Conservation (phyloP, 176 grass and related monocot species). For the Lolium multiflorum region DNA sequence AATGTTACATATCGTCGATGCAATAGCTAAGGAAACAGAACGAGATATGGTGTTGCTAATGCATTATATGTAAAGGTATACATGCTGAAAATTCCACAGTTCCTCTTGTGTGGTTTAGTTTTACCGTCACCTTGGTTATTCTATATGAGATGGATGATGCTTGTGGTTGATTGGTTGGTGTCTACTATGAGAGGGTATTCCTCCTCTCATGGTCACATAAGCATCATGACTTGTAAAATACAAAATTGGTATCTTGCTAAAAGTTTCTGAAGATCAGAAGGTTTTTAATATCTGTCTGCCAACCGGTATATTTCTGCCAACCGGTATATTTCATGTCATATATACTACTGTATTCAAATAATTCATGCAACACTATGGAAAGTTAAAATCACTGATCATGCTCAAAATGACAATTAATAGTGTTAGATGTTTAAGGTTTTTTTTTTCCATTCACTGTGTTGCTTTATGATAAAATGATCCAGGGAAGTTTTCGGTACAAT, state of each 20-base stretch:
- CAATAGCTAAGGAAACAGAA: background rate
- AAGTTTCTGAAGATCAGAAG: background rate
- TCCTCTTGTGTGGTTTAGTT: no score
- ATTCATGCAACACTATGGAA: background rate
- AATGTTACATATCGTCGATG: background rate
- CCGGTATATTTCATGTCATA: slow-evolving; percentile 18
- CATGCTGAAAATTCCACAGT: slow-evolving; percentile 13
- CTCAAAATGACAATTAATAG: background rate
- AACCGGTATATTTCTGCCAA: no score
- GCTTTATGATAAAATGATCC: slow-evolving; percentile 1
- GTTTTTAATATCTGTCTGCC: background rate
- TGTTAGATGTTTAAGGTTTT: slow-evolving; percentile 20
- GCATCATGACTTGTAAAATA: background rate
- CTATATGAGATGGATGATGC: background rate
- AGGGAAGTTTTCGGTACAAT: slow-evolving; percentile 5
- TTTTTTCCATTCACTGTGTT: slow-evolving; percentile 7
- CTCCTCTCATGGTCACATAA: background rate
- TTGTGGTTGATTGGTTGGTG: no score
- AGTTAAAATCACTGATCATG: background rate
- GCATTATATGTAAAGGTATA: background rate
- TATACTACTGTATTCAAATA: slow-evolving; percentile 3
- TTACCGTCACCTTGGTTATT: background rate
- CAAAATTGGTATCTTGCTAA: background rate
- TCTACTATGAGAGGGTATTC: background rate
- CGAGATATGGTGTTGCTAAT: background rate